Percentiles rank a stretch among this genome's conserved stretches.
Evolutionary conservation across 139 green algal species (phyloP).

Genomic region (Dunaliella primolecta): DNA sequence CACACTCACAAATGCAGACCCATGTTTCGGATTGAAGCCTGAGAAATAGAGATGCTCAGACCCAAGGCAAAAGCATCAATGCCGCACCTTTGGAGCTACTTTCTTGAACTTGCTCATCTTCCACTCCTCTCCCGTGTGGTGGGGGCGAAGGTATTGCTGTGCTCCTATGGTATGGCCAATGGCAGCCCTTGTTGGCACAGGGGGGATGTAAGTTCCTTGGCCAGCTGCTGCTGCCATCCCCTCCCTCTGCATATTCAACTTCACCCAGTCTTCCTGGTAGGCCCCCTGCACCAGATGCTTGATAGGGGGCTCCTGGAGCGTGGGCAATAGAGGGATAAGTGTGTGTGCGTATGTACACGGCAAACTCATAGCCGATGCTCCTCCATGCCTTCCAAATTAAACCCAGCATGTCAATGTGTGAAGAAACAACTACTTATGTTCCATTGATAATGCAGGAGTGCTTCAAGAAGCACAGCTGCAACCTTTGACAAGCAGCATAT

Average conservation of each 20-base stretch:
- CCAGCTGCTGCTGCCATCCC: background rate
- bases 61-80: slow-evolving; percentile 6
- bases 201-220: slow-evolving; percentile 36
- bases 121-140: slow-evolving; percentile 26
- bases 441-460: too few relatives aligned
- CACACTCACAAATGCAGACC: too few relatives aligned
- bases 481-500: too few relatives aligned
- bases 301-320: slow-evolving; percentile 43
- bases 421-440: too few relatives aligned
- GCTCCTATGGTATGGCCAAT: slow-evolving; percentile 40
- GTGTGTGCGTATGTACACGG: too few relatives aligned
- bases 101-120: slow-evolving; percentile 52
- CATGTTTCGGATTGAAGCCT: too few relatives aligned
- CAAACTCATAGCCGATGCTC: too few relatives aligned
- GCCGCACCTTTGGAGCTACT: slow-evolving; percentile 24
- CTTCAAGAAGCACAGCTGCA: too few relatives aligned
- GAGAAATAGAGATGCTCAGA: background rate
- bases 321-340: too few relatives aligned
- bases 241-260: slow-evolving; percentile 28
- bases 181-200: slow-evolving; percentile 31
- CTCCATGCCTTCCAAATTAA: too few relatives aligned
- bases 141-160: slow-evolving; percentile 25
- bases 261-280: slow-evolving; percentile 21
- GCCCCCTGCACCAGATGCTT: slow-evolving; percentile 53
- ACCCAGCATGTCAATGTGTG: too few relatives aligned